Conservation (phyloP, 2,329 filamentous ascomycete genomes). For the Hypoxylon sp. region DNA sequence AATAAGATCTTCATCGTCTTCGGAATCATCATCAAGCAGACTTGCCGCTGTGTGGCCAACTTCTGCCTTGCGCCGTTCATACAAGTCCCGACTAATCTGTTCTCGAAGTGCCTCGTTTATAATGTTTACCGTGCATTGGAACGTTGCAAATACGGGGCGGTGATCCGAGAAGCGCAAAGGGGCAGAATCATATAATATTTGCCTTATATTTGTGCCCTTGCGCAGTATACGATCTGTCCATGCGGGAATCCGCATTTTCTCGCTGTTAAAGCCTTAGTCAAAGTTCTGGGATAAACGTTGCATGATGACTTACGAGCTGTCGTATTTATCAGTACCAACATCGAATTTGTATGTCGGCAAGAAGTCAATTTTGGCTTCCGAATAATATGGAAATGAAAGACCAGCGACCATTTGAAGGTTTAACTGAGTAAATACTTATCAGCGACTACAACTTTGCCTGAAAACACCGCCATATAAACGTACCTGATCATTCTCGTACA, state of each 20-base stretch:
- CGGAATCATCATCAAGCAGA: conserved; percentile 69
- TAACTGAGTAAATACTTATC: conserved; percentile 65
- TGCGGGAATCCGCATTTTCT: conserved; percentile 94
- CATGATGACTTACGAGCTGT: conserved; percentile 79
- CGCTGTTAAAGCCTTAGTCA: conserved; percentile 66
- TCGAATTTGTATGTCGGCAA: conserved; percentile 97
- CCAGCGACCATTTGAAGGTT: conserved; percentile 98
- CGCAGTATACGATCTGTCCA: conserved; percentile 96
- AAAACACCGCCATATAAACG: conserved; percentile 29
- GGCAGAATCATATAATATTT: conserved; percentile 86
- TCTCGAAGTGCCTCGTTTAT: conserved; percentile 83
- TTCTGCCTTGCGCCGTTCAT: conserved; percentile 76
- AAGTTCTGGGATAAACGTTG: background rate
- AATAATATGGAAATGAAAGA: conserved; percentile 90
- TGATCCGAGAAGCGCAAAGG: conserved; percentile 94
- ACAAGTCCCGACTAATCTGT: conserved; percentile 80
- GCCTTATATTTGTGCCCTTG: conserved; percentile 86
- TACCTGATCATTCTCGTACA: conserved; percentile 94
- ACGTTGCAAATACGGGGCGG: conserved; percentile 92
- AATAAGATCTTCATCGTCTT: conserved; percentile 85
- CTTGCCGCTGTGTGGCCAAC: conserved; percentile 75
- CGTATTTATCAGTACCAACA: conserved; percentile 88
- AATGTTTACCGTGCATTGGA: conserved; percentile 85
- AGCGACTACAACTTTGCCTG: conserved; percentile 28
- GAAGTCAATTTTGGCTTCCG: conserved; percentile 89